Evolutionary conservation across 805 yeast genomes (phyloP), one percentile per base, ranked within the genome.

Genomic region (Kurtzmaniella cleridarum): DNA sequence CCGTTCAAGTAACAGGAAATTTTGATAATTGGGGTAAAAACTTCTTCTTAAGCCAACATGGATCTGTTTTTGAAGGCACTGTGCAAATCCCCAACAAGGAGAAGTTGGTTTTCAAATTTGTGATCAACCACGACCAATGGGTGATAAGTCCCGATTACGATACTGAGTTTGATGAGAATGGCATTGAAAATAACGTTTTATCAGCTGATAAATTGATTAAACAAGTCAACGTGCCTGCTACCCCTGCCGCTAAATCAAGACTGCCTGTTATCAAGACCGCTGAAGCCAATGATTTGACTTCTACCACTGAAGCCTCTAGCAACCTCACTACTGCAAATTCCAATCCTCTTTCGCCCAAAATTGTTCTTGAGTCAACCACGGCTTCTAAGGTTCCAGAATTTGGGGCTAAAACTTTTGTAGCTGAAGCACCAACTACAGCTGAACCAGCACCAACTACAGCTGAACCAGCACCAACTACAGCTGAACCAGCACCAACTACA

Each of bases 21-120:
- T 68, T 68, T 46, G 71, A 67, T 44, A 47, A 59, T 40, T 68
- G 74, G 74, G 41, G 59, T 10, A 49, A 51, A 39, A 40, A 52
- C 13, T 50, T 35, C n/a, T 50, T 54, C 3, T 46, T 50, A 27
- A 44, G 41, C 9, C 38, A 43, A 14, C 46, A 44, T 5, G 40
- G 44, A 3, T 51, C 41, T 18, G 36, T 18, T 5, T 63, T 53
- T 42, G 43, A 43, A 30, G 59, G 57, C 11, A 34, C 34, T 18
- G 42, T 67, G 23, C 44, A 43, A 27, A 41, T 63, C 5, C 38
- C 45, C 11, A 38, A 43, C 12, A 51, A 47, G 27, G 49, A 57
- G 30, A 54, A 59, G 34, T 34, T 66, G 29, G 53, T 57, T 18
- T 68, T 68, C 46, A 68, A 68, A 48, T 68, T 68, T 36, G 53